These are phyloP conservation scores for Dendrocalamus latiflorus DNA, from an alignment of 202 grass and related monocot genomes.

Conservation along the genomic window DNA sequence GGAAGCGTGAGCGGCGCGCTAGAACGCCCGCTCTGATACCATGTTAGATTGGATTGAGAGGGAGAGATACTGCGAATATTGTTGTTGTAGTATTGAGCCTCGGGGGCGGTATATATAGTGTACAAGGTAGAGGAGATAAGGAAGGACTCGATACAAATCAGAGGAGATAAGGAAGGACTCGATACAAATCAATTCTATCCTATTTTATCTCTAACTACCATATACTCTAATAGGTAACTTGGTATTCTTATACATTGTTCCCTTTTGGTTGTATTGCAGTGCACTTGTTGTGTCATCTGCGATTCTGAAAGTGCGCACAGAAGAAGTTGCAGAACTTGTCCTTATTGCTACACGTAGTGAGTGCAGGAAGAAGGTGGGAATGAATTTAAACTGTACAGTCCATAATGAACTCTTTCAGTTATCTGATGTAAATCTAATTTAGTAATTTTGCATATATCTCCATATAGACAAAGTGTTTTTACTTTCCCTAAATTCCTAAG, in stretches of 20 bases:
- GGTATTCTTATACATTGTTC: slow-evolving; percentile 10
- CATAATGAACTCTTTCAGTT: slow-evolving; percentile 12
- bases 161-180: too few species aligned
- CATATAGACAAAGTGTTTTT: neutral
- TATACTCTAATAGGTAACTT: too few species aligned
- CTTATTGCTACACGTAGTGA: slow-evolving; percentile 51
- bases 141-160: too few species aligned
- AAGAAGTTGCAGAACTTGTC: slow-evolving; percentile 66
- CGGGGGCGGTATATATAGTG: too few species aligned
- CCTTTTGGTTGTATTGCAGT: slow-evolving; percentile 43
- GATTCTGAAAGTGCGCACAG: slow-evolving; percentile 56
- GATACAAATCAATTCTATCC: too few species aligned
- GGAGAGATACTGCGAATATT: too few species aligned
- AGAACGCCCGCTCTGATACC: too few species aligned
- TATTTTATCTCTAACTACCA: too few species aligned
- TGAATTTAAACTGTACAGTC: slow-evolving; percentile 5
- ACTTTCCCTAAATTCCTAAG: neutral
- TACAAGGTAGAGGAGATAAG: too few species aligned
- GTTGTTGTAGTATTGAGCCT: too few species aligned
- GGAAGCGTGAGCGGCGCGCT: too few species aligned
- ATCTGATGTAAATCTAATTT: neutral
- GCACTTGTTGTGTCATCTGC: slow-evolving; percentile 62
- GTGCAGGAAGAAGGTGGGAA: slow-evolving; percentile 56
- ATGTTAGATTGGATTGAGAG: too few species aligned
- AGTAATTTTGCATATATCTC: neutral